Conservation (phyloP, 805 yeast genomes). For the Pichia heedii region DNA sequence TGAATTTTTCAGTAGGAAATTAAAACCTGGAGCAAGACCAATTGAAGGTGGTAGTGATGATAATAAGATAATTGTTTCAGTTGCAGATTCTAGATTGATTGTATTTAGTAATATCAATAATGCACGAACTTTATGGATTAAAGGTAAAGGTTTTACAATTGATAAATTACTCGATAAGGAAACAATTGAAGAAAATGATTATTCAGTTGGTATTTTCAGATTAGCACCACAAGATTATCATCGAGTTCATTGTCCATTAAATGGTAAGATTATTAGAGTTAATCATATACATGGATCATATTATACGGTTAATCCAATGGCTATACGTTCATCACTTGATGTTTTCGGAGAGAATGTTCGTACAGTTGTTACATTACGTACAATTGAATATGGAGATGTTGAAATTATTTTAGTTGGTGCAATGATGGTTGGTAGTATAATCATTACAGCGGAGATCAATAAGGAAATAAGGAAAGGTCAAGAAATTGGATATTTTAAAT, state of each 20-base stretch:
- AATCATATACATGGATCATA: conserved; percentile 77
- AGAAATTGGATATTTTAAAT: conserved; percentile 89
- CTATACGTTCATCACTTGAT: conserved; percentile 76
- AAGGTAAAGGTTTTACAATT: conserved; percentile 69
- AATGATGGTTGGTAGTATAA: conserved; percentile 95
- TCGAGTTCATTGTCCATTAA: conserved; percentile 82
- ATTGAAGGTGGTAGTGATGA: conserved; percentile 45
- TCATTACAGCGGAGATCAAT: conserved; percentile 58
- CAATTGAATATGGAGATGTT: conserved; percentile 70
- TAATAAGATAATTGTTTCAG: conserved; percentile 48
- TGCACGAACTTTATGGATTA: conserved; percentile 82
- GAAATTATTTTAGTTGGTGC: conserved; percentile 85
- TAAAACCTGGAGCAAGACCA: conserved; percentile 63
- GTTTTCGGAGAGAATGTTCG: conserved; percentile 91
- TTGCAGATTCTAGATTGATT: conserved; percentile 84
- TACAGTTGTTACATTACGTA: conserved; percentile 65
- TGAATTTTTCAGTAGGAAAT: conserved; percentile 77
- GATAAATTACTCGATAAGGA: conserved; percentile 34
- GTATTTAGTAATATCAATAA: conserved; percentile 48
- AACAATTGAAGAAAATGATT: conserved; percentile 19
- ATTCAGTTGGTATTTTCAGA: conserved; percentile 71
- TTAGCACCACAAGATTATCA: conserved; percentile 97
- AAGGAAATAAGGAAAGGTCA: conserved; percentile 56
- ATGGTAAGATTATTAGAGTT: conserved; percentile 61
- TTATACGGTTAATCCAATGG: conserved; percentile 97